A percentile compares a stretch with the other conserved stretches of the same genome.
Conservation (phyloP, 331 rosid species). For the Dryas integrifolia region DNA sequence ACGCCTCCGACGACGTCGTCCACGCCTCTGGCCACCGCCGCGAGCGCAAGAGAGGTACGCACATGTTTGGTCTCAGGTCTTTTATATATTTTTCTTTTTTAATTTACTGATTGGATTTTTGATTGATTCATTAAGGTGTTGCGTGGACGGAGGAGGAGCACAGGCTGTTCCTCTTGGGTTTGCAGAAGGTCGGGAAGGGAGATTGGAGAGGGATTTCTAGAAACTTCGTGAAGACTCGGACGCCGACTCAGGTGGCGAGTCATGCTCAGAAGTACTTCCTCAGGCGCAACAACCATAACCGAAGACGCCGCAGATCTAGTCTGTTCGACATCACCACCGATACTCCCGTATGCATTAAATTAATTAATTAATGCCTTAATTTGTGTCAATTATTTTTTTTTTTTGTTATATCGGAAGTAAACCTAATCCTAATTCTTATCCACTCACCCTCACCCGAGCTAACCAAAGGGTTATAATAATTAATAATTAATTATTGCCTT, state of each 20-base stretch:
- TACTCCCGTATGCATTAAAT: constrained; percentile 37
- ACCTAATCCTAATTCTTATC: too few relatives aligned
- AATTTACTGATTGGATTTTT: neutral
- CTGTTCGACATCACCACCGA: constrained; percentile 92
- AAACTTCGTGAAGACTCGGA: constrained; percentile 84
- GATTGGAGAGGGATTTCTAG: constrained; percentile 98
- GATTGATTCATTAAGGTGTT: constrained; percentile 40
- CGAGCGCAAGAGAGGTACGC: constrained; percentile 78
- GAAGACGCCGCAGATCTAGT: constrained; percentile 95
- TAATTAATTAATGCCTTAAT: too few relatives aligned
- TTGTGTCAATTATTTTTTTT: neutral
- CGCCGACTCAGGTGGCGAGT: constrained; percentile 96
- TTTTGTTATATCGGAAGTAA: too few relatives aligned
- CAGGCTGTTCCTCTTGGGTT: constrained; percentile 64
- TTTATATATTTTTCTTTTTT: too few relatives aligned
- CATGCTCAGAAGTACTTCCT: constrained; percentile 96
- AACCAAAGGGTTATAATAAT: too few relatives aligned
- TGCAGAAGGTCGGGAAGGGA: constrained; percentile 81
- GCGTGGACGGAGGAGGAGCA: constrained; percentile 98
- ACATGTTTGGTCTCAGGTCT: too few relatives aligned
- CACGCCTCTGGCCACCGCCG: constrained; percentile 71
- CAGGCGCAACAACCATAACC: constrained; percentile 64
- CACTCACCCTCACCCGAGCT: too few relatives aligned
- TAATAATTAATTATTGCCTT: too few relatives aligned
- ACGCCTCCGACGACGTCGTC: constrained; percentile 82